Base-by-base conservation (phyloP, 2,329 filamentous ascomycete genomes). In the Leptographium radiaticola region DNA sequence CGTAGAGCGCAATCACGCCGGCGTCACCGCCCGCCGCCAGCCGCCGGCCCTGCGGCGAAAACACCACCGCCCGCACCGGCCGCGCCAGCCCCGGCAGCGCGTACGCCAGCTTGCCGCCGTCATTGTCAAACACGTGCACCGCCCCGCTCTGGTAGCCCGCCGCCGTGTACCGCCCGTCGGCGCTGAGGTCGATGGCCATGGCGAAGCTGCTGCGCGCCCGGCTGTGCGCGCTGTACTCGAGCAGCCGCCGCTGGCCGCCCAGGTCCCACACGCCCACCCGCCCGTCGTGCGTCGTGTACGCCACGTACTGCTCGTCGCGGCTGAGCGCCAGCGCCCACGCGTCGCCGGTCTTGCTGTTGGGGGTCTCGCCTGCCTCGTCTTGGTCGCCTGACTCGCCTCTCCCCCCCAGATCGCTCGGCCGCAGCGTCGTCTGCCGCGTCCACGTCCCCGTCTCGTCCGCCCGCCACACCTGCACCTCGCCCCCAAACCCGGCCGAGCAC, bases 81-180 rank as follows among this genome's bases (percentile, higher is more conserved):
- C 91, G 91, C 50, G 90, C 83, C 34, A 97, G 79, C 7, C 90
- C 89, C 53, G 88, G 84, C 30, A 98, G 74, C 9, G 89, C 93
- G 68, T 95, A 91, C 13, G 87, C 75, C 61, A 98, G 80, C 53
- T 88, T 81, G 4, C 88, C 87, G 0, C 86, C 89, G 61, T 89
- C 84, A 63, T 95, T 97, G 72, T 89, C 90, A 75, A 97, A 98
- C 57, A 98, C 82, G 70, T 96, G 96, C 58, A 97, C 80, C 13
- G 83, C 84, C 16, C 93, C 93, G 63, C 87, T 95, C 66, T 95
- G 87, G 69, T 98, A 91, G 0, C 93, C 93, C 52, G 86, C 94
- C 5, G 90, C 91, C 34, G 90, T 94, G 67, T 89, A 86, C 58
- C 80, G 83, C 52, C 90, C 91, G 67, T 98, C 86, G 20, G 72